Evolutionary conservation across 2,329 filamentous ascomycete species (phyloP), one percentile per base, ranked within the genome.

Genomic region (Sporothrix humicola): DNA sequence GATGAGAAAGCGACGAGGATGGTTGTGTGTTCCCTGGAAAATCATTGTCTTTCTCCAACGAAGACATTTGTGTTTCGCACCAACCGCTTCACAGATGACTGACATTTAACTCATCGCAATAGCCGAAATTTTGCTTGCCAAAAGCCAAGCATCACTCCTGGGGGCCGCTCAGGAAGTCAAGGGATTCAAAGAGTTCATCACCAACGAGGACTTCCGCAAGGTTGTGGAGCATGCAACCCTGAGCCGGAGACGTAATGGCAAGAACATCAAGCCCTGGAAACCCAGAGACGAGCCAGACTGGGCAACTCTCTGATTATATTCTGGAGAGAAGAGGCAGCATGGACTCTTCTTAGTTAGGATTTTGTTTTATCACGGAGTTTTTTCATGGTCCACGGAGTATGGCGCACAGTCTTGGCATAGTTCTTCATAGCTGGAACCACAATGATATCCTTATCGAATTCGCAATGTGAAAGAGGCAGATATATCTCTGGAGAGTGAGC

Each of bases 251-350:
- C 84, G 86, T 54, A 86, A 89, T 59, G 86, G 87, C 0, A 83
- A 84, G 69, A 87, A 85, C 3, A 90, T 91, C 76, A 87, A 85
- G 76, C 85, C 86, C 1, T 91, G 89, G 89, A 84, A 83, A 66
- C 84, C 88, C 23, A 85, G 83, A 72, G 87, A 91, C 50, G 84
- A 91, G 73, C 88, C 89, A 2, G 84, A 88, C 75, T 91, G 89
- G 88, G 84, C 87, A 74, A 80, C 59, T 3, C 20, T 50, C 17
- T 69, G 17, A 69, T 20, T 12, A 2, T 7, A 23, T 26, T 12
- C 12, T 9, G 42, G 42, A 5, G 31, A 37, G 31, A 37, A 37
- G 31, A 37, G 31, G 31, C 31, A 3, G 31, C 31, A 37, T 37
- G 31, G 31, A 37, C 31, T 3, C 7, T 37, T 37, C 31, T 37